A percentile compares a stretch with the other conserved stretches of the same genome.
These are phyloP conservation scores for Acanthamoeba rhysodes DNA, from an alignment of 208 protist genomes.

Conservation along the genomic window DNA sequence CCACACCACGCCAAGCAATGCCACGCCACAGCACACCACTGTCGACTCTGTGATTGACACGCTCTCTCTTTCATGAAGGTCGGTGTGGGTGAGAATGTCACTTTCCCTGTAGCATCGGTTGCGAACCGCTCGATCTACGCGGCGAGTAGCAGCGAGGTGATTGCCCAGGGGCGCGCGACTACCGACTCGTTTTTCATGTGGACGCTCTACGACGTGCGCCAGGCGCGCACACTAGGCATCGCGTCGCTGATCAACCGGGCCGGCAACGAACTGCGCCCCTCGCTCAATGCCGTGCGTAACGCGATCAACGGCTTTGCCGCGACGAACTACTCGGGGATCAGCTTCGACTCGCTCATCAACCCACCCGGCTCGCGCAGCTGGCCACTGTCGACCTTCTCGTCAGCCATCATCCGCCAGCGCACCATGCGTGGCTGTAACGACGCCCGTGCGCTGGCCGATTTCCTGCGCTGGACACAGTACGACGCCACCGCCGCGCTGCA, in stretches of 20 bases:
- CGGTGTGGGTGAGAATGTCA: not conserved
- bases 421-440: not conserved
- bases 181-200: not conserved
- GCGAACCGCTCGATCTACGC: not conserved
- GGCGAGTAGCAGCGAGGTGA: not conserved
- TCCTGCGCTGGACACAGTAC: slow-evolving; percentile 20
- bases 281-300: not conserved
- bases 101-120: not conserved
- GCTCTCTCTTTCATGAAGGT: not conserved
- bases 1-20: not conserved
- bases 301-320: not conserved
- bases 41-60: not conserved
- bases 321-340: not conserved
- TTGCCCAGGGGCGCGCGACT: not conserved
- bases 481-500: not conserved
- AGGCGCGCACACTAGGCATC: not conserved
- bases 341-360: not conserved
- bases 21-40: too few relatives aligned
- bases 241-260: slow-evolving; percentile 31
- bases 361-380: not conserved
- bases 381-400: not conserved
- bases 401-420: not conserved
- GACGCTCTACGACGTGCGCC: not conserved
- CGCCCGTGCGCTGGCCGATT: not conserved
- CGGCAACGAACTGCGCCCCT: not conserved